Evolutionary conservation across 2,329 filamentous ascomycete species (phyloP).

Genomic region (Chalara sp.): DNA sequence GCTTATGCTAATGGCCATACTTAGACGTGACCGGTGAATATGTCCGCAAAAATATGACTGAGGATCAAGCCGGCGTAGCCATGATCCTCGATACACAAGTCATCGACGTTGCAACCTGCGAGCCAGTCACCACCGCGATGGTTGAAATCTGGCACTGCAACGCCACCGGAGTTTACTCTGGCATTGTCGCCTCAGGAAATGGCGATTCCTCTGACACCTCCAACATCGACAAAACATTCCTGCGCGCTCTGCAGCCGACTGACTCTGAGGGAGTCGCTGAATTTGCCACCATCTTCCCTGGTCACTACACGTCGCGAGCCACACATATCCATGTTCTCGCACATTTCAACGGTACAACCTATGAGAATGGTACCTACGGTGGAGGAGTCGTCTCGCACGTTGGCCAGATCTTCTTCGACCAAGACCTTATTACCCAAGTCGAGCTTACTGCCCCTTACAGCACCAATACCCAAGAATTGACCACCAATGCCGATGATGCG

Average conservation of each 20-base stretch:
- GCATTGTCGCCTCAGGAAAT: constrained; percentile 36
- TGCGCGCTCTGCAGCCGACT: constrained; percentile 35
- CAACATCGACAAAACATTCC: constrained; percentile 34
- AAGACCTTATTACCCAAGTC: constrained; percentile 46
- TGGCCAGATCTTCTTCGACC: constrained; percentile 60
- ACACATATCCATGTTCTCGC: constrained; percentile 43
- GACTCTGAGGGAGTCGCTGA: constrained; percentile 34
- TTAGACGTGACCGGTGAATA: constrained; percentile 31
- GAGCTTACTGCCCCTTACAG: constrained; percentile 40
- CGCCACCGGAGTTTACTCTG: constrained; percentile 42
- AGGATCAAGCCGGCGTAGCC: constrained; percentile 30
- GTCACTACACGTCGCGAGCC: constrained; percentile 37
- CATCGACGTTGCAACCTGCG: constrained; percentile 46
- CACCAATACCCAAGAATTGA: constrained; percentile 39
- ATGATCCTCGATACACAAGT: constrained; percentile 37
- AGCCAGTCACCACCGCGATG: constrained; percentile 39
- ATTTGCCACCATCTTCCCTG: constrained; percentile 37
- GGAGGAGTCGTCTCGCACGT: constrained; percentile 49
- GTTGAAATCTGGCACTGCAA: constrained; percentile 47
- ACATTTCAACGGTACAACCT: constrained; percentile 32
- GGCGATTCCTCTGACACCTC: constrained; percentile 32
- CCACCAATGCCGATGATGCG: constrained; percentile 14
- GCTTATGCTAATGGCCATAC: neutral
- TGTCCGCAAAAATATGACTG: constrained; percentile 30
- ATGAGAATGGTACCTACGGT: constrained; percentile 39